Evolutionary conservation across 106 monocot genomes (phyloP), one percentile per base, ranked within the genome.

Genomic region (Ottelia alismoides): DNA sequence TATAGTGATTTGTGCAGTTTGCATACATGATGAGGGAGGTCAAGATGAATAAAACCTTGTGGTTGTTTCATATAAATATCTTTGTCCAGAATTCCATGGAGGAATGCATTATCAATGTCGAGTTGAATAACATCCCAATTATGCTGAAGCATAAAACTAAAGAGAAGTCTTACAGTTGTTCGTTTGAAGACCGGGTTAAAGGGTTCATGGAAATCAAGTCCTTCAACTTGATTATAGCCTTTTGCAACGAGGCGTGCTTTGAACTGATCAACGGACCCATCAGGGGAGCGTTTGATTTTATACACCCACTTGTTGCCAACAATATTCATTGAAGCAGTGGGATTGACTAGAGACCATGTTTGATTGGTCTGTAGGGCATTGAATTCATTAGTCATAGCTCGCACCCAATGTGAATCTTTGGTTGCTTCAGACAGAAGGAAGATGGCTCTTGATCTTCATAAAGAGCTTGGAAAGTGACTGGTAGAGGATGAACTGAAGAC

Each of bases 271-370:
- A 56, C 20, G 0, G 21, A 1, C 2, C 31, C 56, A 32, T 56
- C 31, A 21, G 2, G 32, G 2, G 3, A 12, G 7, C 14, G 14
- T 40, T 31, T 56, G 2, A 35, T 35, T 7, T 12, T 31, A 22
- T 32, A 56, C 32, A 56, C 56, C 31, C 56, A 56, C 23, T 56
- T 56, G 31, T 2, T 20, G 9, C 6, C 51, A 5, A 51, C 23
- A 7, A 51, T 24, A 25, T 23, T 2, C 22, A 51, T 23, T 7
- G 7, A 22, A 5, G 20, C 21, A 21, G 14, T 18, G 6, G 20
- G n/a, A 31, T 20, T 1, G 40, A 56, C 31, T 10, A 56, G 32
- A 16, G 11, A 30, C 56, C 56, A 56, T 32, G 56, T 56, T 20
- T 31, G 3, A 1, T 18, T 56, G 1, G 22, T 11, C 21, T 32